Percentiles rank a stretch among this genome's conserved stretches.
Conservation (phyloP, 306 rosid species). For the Inga leiocalycina region DNA sequence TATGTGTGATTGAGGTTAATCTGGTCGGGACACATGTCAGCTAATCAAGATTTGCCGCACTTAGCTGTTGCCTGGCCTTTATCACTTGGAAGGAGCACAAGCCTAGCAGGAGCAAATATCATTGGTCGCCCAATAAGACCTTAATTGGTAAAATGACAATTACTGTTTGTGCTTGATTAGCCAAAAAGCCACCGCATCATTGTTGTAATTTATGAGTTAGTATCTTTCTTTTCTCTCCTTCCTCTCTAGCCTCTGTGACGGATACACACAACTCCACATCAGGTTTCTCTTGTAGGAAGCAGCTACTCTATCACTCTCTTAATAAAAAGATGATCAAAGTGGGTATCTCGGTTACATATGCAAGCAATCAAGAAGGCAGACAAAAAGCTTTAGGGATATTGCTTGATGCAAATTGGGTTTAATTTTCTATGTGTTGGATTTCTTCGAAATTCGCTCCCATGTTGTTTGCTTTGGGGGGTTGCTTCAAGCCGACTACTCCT, state of each 20-base stretch:
- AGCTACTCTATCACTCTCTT: slow-evolving; percentile 5
- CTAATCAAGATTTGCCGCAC: too few relatives aligned
- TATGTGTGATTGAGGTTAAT: too few relatives aligned
- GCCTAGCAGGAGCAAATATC: neutral
- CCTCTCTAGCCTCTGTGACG: neutral
- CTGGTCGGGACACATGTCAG: too few relatives aligned
- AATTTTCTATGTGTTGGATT: slow-evolving; percentile 31
- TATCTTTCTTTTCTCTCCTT: too few relatives aligned
- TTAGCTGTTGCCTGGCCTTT: too few relatives aligned
- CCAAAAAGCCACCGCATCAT: slow-evolving; percentile 1
- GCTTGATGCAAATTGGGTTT: slow-evolving; percentile 41
- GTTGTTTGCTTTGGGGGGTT: slow-evolving; percentile 36
- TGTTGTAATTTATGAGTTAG: neutral
- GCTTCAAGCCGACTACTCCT: slow-evolving; percentile 50
- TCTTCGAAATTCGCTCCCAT: slow-evolving; percentile 58
- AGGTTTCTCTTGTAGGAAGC: slow-evolving; percentile 32
- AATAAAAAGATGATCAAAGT: slow-evolving; percentile 8
- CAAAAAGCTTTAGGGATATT: slow-evolving; percentile 32
- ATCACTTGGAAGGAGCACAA: too few relatives aligned
- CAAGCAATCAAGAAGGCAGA: slow-evolving; percentile 21
- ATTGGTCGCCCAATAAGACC: neutral
- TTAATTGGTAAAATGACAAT: neutral
- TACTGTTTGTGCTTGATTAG: slow-evolving; percentile 1
- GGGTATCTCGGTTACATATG: neutral
- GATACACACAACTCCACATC: slow-evolving; percentile 12